Percentiles rank a stretch among this genome's conserved stretches.
These are phyloP conservation scores for Hyaloperonospora brassicae DNA, from an alignment of 352 stramenopile genomes.

Conservation along the genomic window DNA sequence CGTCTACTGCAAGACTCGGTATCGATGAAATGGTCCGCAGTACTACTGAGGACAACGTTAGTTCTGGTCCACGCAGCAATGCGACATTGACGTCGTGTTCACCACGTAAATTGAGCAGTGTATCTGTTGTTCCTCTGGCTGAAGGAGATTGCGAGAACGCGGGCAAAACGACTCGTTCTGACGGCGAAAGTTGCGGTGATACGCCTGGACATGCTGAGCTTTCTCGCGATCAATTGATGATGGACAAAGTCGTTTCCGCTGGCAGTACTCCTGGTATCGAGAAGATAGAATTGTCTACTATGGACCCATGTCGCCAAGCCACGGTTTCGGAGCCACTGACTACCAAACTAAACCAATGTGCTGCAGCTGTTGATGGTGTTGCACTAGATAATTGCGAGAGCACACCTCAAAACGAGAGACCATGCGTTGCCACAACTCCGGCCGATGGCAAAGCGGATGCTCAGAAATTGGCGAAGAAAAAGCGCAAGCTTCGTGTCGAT, in stretches of 20 bases:
- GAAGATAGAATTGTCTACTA: neutral
- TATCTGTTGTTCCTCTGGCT: no score
- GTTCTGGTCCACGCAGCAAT: neutral
- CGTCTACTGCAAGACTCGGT: neutral
- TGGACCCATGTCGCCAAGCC: neutral
- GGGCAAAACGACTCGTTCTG: neutral
- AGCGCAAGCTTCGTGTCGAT: constrained; percentile 20
- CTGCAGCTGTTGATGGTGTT: neutral
- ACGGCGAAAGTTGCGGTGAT: neutral
- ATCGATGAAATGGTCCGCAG: neutral
- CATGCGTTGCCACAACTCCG: neutral
- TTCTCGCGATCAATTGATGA: no score
- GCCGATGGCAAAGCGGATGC: neutral
- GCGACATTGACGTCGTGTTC: neutral
- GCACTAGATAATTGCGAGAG: no score
- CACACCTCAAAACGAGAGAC: neutral
- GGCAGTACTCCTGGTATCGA: neutral
- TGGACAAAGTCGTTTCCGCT: neutral
- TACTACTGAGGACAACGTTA: neutral
- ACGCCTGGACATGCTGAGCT: no score
- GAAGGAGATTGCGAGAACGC: neutral
- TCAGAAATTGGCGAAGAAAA: constrained; percentile 9
- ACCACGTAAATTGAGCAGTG: neutral
- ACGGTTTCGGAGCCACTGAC: neutral
- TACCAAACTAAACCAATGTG: neutral